Conservation (phyloP, 345 rosid species). For the Linum tenue region DNA sequence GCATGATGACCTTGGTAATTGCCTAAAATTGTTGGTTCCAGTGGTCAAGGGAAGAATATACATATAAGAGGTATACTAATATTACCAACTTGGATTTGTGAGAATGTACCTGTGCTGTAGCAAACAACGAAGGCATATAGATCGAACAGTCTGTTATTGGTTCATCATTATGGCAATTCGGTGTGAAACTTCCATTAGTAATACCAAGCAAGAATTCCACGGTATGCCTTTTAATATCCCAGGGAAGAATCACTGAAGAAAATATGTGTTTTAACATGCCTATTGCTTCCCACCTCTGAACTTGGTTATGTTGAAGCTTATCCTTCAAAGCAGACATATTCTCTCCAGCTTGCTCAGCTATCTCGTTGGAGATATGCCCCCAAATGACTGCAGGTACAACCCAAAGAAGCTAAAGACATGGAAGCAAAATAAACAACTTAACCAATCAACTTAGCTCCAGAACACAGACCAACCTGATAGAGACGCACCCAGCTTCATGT, state of each 20-base stretch:
- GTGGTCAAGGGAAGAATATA: neutral
- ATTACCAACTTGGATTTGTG: conserved; percentile 10
- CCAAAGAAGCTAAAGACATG: conserved; percentile 5
- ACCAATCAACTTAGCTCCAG: neutral
- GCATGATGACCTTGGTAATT: conserved; percentile 18
- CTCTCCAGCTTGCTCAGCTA: conserved; percentile 40
- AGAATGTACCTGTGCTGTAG: conserved; percentile 55
- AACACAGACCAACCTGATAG: conserved; percentile 52
- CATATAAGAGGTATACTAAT: neutral
- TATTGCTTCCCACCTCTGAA: conserved; percentile 67
- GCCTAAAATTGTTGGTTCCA: conserved; percentile 36
- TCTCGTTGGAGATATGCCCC: conserved; percentile 42
- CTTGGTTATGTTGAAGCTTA: conserved; percentile 47
- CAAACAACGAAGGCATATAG: conserved; percentile 48
- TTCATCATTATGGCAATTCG: conserved; percentile 20
- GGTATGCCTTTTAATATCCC: conserved; percentile 61
- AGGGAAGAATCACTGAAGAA: conserved; percentile 41
- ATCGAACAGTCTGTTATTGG: conserved; percentile 35
- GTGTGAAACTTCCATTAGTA: conserved; percentile 31
- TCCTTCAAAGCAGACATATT: conserved; percentile 31
- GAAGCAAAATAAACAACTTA: neutral
- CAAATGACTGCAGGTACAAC: conserved; percentile 45
- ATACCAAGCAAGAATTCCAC: conserved; percentile 60
- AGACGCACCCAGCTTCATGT: conserved; percentile 62
- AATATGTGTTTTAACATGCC: conserved; percentile 65